Conservation (phyloP, 2,329 filamentous ascomycete species). For the Arthrobotrys musiformis region DNA sequence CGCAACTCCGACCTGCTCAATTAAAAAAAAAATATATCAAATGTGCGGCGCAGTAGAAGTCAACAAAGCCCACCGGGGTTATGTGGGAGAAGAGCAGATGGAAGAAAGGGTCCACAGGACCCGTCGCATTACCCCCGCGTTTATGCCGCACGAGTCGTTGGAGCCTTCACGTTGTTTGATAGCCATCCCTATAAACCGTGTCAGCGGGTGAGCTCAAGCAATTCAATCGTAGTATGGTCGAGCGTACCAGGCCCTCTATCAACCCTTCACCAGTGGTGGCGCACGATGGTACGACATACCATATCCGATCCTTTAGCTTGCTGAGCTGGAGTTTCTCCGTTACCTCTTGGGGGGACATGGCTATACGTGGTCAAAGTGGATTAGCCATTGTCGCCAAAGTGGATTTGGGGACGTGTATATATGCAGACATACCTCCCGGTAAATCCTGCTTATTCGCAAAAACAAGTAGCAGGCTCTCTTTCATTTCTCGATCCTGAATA, state of each 20-base stretch:
- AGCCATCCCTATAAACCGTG: slow-evolving; percentile 25
- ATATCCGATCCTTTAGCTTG: slow-evolving; percentile 83
- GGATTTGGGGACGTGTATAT: neutral
- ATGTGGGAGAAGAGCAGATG: neutral
- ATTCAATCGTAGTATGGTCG: neutral
- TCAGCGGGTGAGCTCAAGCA: neutral
- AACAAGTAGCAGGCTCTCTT: slow-evolving; percentile 90
- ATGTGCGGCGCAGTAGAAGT: slow-evolving; percentile 8
- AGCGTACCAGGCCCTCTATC: slow-evolving; percentile 77
- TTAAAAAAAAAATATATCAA: slow-evolving; percentile 11
- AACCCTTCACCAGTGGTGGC: slow-evolving; percentile 84
- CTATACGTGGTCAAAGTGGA: slow-evolving; percentile 63
- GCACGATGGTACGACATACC: slow-evolving; percentile 83
- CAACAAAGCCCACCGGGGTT: neutral
- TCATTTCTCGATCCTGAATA: slow-evolving; percentile 97
- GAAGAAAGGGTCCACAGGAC: neutral
- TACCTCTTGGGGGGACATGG: slow-evolving; percentile 81
- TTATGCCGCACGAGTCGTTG: slow-evolving; percentile 36
- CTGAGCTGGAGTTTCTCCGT: slow-evolving; percentile 79
- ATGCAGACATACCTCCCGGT: slow-evolving; percentile 72
- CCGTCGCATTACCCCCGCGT: neutral
- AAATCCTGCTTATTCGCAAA: slow-evolving; percentile 99
- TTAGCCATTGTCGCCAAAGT: neutral
- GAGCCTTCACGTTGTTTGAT: slow-evolving; percentile 42
- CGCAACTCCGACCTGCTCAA: slow-evolving; percentile 14